Conservation (phyloP, 768 basidiomycete genomes). For the Mycena leptocephala region DNA sequence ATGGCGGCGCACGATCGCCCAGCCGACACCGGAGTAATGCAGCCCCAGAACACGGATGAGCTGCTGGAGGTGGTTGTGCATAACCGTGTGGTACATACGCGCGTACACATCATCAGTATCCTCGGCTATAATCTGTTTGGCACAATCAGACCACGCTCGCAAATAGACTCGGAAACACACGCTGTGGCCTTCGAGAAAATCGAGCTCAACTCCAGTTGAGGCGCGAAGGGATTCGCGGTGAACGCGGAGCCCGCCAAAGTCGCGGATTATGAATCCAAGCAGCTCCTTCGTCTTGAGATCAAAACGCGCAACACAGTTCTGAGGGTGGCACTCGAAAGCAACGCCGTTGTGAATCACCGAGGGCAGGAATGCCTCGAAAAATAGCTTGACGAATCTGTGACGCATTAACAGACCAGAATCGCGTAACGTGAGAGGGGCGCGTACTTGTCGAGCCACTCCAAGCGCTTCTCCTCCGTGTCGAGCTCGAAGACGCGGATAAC, state of each 20-base stretch:
- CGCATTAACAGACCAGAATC: constrained; percentile 8
- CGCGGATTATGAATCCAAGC: constrained; percentile 71
- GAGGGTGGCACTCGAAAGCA: constrained; percentile 73
- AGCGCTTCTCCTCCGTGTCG: constrained; percentile 65
- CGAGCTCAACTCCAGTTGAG: constrained; percentile 66
- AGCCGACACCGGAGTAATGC: constrained; percentile 71
- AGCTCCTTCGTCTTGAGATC: constrained; percentile 64
- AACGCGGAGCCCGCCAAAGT: constrained; percentile 71
- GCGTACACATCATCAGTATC: constrained; percentile 71
- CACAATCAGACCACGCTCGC: background rate
- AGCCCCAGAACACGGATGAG: constrained; percentile 71
- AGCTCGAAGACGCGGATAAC: constrained; percentile 68
- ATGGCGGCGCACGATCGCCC: constrained; percentile 65
- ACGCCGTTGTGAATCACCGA: constrained; percentile 70
- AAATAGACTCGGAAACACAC: constrained; percentile 8
- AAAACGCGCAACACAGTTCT: constrained; percentile 73
- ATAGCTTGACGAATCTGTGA: constrained; percentile 62
- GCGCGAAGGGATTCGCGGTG: constrained; percentile 66
- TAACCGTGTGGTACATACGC: constrained; percentile 71
- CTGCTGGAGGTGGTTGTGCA: constrained; percentile 75
- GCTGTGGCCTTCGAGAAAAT: constrained; percentile 64
- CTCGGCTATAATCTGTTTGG: constrained; percentile 58
- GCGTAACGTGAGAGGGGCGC: constrained; percentile 19
- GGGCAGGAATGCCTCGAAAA: constrained; percentile 72
- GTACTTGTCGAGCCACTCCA: constrained; percentile 68